phyloP scores from a whole-genome alignment of 2,329 filamentous ascomycete species.

The Aureobasidium pullulans region DNA sequence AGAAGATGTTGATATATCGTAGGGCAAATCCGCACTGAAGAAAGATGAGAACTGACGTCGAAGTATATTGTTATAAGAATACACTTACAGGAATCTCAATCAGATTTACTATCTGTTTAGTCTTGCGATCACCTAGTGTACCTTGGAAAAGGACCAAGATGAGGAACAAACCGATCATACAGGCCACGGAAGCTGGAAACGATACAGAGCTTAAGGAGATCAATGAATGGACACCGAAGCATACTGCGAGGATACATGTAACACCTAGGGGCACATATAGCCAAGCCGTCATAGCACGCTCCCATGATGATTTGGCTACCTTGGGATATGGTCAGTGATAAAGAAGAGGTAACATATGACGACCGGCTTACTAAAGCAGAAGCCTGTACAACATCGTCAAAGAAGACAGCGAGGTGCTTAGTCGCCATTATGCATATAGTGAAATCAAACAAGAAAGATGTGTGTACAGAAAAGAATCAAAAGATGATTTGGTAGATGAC shows the following conservation, averaged over 20 bases:
- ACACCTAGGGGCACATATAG: slow-evolving; percentile 43
- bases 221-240: slow-evolving; percentile 35
- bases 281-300: slow-evolving; percentile 33
- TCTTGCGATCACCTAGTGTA: slow-evolving; percentile 42
- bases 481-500: neutral
- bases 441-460: no score
- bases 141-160: slow-evolving; percentile 42
- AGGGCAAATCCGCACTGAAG: slow-evolving; percentile 49
- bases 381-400: slow-evolving; percentile 8
- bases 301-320: slow-evolving; percentile 30
- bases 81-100: slow-evolving; percentile 47
- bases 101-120: slow-evolving; percentile 40
- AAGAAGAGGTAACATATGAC: no score
- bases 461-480: neutral
- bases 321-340: neutral
- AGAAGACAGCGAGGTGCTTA: neutral
- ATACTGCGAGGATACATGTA: slow-evolving; percentile 32
- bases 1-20: slow-evolving; percentile 53
- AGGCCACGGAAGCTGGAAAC: slow-evolving; percentile 55
- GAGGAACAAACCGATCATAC: slow-evolving; percentile 49
- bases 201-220: slow-evolving; percentile 42
- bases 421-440: no score
- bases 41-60: slow-evolving; percentile 16
- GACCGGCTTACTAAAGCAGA: slow-evolving; percentile 1
- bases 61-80: slow-evolving; percentile 7